Conservation (phyloP, 352 stramenopile species). For the Pythium insidiosum region DNA sequence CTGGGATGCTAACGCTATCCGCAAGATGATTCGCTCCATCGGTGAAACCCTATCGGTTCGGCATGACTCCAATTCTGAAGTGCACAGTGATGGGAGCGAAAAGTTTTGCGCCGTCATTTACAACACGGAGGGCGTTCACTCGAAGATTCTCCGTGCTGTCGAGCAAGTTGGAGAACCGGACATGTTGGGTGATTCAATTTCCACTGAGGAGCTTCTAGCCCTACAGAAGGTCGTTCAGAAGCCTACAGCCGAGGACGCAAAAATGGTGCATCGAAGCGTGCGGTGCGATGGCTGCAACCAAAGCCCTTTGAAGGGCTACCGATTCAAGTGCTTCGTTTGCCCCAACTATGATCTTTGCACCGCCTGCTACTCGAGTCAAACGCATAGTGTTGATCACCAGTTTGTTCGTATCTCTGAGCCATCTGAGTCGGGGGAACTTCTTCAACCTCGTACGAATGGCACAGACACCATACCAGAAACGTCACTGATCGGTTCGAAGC, state of each 20-base stretch:
- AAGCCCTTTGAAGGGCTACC: conserved; percentile 51
- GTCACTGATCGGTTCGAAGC: conserved; percentile 43
- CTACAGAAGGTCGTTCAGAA: too few species aligned
- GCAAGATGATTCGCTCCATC: too few species aligned
- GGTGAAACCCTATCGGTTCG: too few species aligned
- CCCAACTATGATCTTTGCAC: conserved; percentile 72
- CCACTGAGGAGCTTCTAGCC: neutral
- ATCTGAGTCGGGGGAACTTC: conserved; percentile 35
- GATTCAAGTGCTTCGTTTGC: conserved; percentile 74
- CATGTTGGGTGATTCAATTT: neutral
- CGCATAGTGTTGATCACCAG: conserved; percentile 52
- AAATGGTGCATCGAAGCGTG: conserved; percentile 56
- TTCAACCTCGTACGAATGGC: conserved; percentile 47
- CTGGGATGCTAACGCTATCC: too few species aligned
- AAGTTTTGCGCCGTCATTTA: conserved; percentile 33
- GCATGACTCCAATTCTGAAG: too few species aligned
- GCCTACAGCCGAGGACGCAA: too few species aligned
- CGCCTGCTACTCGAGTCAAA: conserved; percentile 53
- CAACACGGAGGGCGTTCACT: conserved; percentile 25
- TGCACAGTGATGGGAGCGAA: too few species aligned
- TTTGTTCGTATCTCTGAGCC: conserved; percentile 54
- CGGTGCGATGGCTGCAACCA: conserved; percentile 74
- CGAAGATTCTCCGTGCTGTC: conserved; percentile 38
- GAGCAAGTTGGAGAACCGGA: conserved; percentile 21
- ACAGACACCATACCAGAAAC: conserved; percentile 39